Percentiles rank a stretch among this genome's conserved stretches.
Evolutionary conservation across 2,329 filamentous ascomycete species (phyloP).

Genomic region (Trichoderma sp.): DNA sequence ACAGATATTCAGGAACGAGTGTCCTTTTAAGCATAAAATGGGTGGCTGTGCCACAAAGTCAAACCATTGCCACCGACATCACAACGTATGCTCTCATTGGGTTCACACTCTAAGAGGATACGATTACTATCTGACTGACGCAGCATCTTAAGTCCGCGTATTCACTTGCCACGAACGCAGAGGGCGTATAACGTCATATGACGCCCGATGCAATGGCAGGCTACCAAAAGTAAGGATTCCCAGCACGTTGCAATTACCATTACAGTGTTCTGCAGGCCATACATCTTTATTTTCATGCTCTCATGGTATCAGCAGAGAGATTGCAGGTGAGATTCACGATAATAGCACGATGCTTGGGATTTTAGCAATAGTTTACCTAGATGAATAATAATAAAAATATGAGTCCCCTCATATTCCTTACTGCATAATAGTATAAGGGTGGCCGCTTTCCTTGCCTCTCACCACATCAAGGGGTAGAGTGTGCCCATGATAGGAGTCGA

Average conservation of each 20-base stretch:
- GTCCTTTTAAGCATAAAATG: slow-evolving; percentile 11
- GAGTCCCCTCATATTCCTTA: not conserved
- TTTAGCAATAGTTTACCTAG: not conserved
- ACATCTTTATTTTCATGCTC: not conserved
- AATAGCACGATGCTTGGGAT: not conserved
- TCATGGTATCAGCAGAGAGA: not conserved
- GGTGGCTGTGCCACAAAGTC: slow-evolving; percentile 9
- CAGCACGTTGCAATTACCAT: not conserved
- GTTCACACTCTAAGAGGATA: not conserved
- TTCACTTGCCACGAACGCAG: not conserved
- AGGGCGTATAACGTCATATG: not conserved
- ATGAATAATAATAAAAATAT: not conserved
- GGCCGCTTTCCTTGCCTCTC: not conserved
- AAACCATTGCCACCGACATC: slow-evolving; percentile 11
- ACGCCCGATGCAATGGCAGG: not conserved
- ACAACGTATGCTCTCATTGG: not conserved
- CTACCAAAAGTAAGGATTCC: not conserved
- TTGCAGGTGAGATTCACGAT: not conserved
- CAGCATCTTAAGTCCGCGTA: not conserved
- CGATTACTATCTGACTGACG: not conserved
- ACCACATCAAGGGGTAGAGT: not conserved
- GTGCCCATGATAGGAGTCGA: not conserved
- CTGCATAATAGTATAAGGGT: not conserved
- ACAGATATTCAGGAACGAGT: not conserved
- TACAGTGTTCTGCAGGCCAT: not conserved